Evolutionary conservation across 1,139 yeast species (phyloP).

Genomic region (Barnettozyma hawaiiensis): DNA sequence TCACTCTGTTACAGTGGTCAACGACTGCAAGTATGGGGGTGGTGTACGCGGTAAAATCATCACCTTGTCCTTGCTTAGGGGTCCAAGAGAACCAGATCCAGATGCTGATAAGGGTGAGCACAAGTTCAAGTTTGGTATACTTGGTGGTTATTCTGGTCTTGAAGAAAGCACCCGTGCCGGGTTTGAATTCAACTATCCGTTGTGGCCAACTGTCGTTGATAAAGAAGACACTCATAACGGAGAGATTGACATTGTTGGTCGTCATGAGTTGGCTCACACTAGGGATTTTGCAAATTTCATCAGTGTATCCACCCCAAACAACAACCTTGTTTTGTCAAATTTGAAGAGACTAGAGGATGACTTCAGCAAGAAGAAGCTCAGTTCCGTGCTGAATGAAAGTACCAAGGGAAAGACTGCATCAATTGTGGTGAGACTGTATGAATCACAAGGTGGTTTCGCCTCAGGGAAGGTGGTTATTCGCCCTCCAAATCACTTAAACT

Average conservation of each 20-base stretch:
- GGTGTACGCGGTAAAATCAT: constrained; percentile 85
- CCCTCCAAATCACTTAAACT: constrained; percentile 31
- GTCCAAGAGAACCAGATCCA: constrained; percentile 89
- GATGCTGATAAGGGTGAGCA: constrained; percentile 91
- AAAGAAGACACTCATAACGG: constrained; percentile 8
- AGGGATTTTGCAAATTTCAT: constrained; percentile 8
- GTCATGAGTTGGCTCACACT: constrained; percentile 26
- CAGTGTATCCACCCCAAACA: constrained; percentile 35
- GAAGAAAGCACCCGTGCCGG: constrained; percentile 67
- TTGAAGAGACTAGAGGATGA: constrained; percentile 90
- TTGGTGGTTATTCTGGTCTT: constrained; percentile 65
- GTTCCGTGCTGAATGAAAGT: background rate
- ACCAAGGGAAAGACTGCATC: constrained; percentile 38
- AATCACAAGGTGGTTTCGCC: constrained; percentile 75
- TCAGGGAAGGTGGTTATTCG: constrained; percentile 42
- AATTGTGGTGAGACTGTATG: constrained; percentile 71
- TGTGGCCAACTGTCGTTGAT: constrained; percentile 2
- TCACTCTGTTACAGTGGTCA: constrained; percentile 84
- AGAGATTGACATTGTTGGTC: constrained; percentile 8
- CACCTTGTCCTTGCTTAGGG: constrained; percentile 73
- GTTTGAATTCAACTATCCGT: constrained; percentile 64
- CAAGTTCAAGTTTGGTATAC: constrained; percentile 72
- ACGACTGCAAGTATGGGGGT: constrained; percentile 87
- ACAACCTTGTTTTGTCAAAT: constrained; percentile 63
- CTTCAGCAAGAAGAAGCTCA: constrained; percentile 8